Evolutionary conservation across 1,284 basidiomycete species (phyloP).

Genomic region (Omphalotus olearius): DNA sequence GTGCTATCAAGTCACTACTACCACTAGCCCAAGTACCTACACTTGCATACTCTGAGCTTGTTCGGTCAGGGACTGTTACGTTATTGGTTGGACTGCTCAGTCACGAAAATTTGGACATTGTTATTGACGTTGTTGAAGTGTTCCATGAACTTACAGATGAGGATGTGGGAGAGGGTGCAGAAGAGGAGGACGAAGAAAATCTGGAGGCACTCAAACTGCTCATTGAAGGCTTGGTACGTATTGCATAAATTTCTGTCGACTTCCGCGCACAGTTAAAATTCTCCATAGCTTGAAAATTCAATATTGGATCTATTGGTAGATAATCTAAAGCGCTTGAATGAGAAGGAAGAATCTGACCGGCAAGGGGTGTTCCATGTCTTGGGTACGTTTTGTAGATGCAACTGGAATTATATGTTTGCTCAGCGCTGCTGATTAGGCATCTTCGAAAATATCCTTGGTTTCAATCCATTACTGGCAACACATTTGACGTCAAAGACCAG

Average conservation of each 20-base stretch:
- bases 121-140: slow-evolving; percentile 87
- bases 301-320: slow-evolving; percentile 88
- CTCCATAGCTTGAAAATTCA: slow-evolving; percentile 68
- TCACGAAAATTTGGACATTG: slow-evolving; percentile 93
- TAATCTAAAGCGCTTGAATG: slow-evolving; percentile 81
- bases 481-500: slow-evolving; percentile 71
- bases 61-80: slow-evolving; percentile 68
- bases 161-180: slow-evolving; percentile 80
- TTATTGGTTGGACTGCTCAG: slow-evolving; percentile 81
- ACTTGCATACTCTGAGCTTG: slow-evolving; percentile 86
- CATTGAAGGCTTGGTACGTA: slow-evolving; percentile 69
- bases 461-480: slow-evolving; percentile 73
- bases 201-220: slow-evolving; percentile 70
- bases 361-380: slow-evolving; percentile 92
- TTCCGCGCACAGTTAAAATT: not conserved
- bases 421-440: slow-evolving; percentile 50
- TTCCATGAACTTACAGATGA: slow-evolving; percentile 96
- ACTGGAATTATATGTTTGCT: slow-evolving; percentile 7
- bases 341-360: slow-evolving; percentile 81
- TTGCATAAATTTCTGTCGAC: not conserved
- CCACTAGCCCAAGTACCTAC: slow-evolving; percentile 86
- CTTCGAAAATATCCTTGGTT: slow-evolving; percentile 89
- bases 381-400: slow-evolving; percentile 36
- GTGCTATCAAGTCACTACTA: slow-evolving; percentile 79
- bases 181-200: slow-evolving; percentile 65